Evolutionary conservation across 495 filamentous ascomycete genomes (phyloP), one percentile per base, ranked within the genome.

Genomic region (Tuber magnatum): DNA sequence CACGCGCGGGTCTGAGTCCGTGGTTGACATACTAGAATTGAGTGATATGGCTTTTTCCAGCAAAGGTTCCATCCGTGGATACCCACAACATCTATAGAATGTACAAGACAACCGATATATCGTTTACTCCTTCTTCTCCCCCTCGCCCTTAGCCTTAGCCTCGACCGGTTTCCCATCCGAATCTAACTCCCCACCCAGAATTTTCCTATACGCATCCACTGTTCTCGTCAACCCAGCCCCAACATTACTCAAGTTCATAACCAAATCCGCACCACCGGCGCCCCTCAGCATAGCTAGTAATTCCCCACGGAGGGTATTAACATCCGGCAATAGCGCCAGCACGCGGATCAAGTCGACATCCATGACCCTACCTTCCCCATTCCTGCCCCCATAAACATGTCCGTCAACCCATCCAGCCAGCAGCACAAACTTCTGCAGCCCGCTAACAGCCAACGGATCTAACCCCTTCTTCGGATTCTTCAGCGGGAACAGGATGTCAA

Each of bases 301-400:
- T 86, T 96, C 91, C 42, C 89, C 91, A 74, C 94, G 88, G 78
- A 98, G 86, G 32, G 91, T 90, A 42, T 94, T 93, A 75, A 97
- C 82, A 18, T 94, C 94, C 71, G 91, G 91, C 79, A 98, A 92
- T n/a, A 89, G 87, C 65, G 91, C 92, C 71, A 98, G 89, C 92
- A 92, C 95, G 82, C 90, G 91, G 74, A 92, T 86, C 77, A 92
- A 90, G 28, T 90, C 90, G 42, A 87, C 81, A 84, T 99, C 96
- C 80, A 98, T 93, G 68, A 93, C 91, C 84, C 88, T 89, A 75
- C 91, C 91, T 78, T 92, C 90, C 9, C 81, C 81, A 22, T 77
- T 74, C 72, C 73, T 69, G n/a, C 71, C 76, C 5, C 76, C 73
- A 3, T 80, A 80, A 76, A 81, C 77, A 72, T 82, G 74, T 0